A percentile compares a stretch with the other conserved stretches of the same genome.
These are phyloP conservation scores for Chloranthus sessilifolius DNA, from an alignment of 164 flowering plant genomes.

Conservation along the genomic window DNA sequence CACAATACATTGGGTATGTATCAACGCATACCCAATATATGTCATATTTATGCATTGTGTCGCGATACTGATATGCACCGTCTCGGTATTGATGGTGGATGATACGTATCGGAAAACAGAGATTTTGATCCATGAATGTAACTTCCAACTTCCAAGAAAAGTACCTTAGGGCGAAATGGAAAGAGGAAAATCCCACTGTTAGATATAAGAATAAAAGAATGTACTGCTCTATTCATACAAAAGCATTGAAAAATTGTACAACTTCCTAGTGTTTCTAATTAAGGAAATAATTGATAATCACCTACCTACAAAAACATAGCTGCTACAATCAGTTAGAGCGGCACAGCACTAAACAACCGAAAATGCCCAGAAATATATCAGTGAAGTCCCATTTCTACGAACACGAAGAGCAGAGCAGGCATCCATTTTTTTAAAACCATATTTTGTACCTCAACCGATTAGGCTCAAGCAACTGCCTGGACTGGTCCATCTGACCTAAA, in stretches of 20 bases:
- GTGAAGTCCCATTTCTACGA: no score
- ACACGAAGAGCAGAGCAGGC: slow-evolving; percentile 12
- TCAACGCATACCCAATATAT: no score
- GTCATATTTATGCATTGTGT: no score
- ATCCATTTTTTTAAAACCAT: slow-evolving; percentile 3
- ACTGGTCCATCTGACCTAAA: slow-evolving; percentile 31
- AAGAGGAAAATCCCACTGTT: no score
- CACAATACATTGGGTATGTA: no score
- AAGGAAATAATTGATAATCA: not conserved
- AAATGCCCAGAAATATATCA: not conserved
- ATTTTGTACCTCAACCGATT: not conserved
- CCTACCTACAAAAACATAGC: slow-evolving; percentile 5
- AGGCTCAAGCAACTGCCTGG: slow-evolving; percentile 10
- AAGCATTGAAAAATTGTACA: not conserved
- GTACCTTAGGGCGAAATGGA: no score
- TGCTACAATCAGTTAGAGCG: not conserved
- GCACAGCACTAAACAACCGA: not conserved
- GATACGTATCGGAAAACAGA: no score
- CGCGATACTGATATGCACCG: no score
- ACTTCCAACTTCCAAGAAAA: no score
- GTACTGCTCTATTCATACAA: slow-evolving; percentile 38
- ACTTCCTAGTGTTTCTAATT: not conserved
- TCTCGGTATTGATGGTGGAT: no score
- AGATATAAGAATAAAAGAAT: slow-evolving; percentile 37
- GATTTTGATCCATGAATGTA: no score